Conservation (phyloP, 2,329 filamentous ascomycete species). For the Knufia fluminis region DNA sequence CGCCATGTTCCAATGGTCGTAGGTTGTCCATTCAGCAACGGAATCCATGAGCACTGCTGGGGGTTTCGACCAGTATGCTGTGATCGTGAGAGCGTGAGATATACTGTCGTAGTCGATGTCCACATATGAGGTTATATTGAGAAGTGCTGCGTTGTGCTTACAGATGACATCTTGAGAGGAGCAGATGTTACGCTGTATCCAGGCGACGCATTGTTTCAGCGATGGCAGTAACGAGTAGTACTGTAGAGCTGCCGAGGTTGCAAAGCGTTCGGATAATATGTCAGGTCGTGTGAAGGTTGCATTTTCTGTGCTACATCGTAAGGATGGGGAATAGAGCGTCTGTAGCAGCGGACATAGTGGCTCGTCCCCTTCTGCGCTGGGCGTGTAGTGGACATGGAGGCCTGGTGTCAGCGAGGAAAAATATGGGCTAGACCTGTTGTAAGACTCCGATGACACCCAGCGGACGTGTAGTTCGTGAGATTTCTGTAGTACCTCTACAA, state of each 20-base stretch:
- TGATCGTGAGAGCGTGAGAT: constrained; percentile 56
- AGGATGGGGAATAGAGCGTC: constrained; percentile 43
- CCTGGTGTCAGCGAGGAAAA: constrained; percentile 68
- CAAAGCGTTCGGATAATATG: constrained; percentile 49
- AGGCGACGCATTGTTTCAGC: constrained; percentile 46
- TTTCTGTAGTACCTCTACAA: constrained; percentile 48
- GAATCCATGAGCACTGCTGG: constrained; percentile 20
- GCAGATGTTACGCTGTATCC: constrained; percentile 48
- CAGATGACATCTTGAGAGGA: constrained; percentile 40
- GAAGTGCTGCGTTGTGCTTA: constrained; percentile 38
- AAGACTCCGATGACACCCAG: constrained; percentile 57
- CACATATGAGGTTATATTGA: constrained; percentile 49
- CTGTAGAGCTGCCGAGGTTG: constrained; percentile 55
- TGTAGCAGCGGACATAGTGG: constrained; percentile 51
- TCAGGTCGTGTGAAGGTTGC: constrained; percentile 55
- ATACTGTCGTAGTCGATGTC: constrained; percentile 70
- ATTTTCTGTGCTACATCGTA: constrained; percentile 47
- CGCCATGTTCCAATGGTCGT: constrained; percentile 39
- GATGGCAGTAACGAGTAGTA: constrained; percentile 59
- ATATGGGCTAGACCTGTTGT: constrained; percentile 59
- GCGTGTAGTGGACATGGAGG: constrained; percentile 70
- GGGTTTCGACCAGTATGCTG: constrained; percentile 49
- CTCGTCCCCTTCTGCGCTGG: constrained; percentile 26
- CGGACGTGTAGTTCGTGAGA: constrained; percentile 67
- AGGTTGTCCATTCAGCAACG: constrained; percentile 17